phyloP scores from a whole-genome alignment of 306 rosid genomes.

The Phaseolus lunatus region DNA sequence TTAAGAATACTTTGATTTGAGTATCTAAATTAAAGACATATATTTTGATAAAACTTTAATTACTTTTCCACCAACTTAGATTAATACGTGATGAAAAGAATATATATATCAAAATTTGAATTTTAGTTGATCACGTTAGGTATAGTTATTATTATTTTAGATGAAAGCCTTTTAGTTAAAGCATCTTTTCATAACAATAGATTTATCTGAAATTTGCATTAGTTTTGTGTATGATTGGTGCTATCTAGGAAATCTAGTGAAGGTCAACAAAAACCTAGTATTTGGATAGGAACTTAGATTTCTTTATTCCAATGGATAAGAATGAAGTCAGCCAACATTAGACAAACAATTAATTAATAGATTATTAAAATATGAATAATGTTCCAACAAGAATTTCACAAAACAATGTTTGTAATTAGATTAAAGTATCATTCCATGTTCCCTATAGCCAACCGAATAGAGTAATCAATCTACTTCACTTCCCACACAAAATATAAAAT shows the following conservation, averaged over 20 bases:
- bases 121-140: no score
- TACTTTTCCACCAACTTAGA: no score
- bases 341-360: background rate
- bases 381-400: background rate
- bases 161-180: background rate
- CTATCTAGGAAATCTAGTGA: background rate
- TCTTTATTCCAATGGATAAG: slow-evolving; percentile 41
- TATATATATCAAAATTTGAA: no score
- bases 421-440: background rate
- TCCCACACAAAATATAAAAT: background rate
- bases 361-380: background rate
- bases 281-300: slow-evolving; percentile 37
- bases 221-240: slow-evolving; percentile 26
- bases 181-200: background rate
- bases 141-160: no score
- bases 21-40: no score
- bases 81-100: no score
- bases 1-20: no score
- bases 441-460: no score
- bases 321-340: background rate
- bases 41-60: no score
- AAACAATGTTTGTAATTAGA: background rate
- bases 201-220: background rate
- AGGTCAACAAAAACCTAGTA: slow-evolving; percentile 36
- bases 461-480: no score